Percentiles rank a stretch among this genome's conserved stretches.
These are phyloP conservation scores for Curvularia lunata DNA, from an alignment of 2,329 filamentous ascomycete species.

Conservation along the genomic window DNA sequence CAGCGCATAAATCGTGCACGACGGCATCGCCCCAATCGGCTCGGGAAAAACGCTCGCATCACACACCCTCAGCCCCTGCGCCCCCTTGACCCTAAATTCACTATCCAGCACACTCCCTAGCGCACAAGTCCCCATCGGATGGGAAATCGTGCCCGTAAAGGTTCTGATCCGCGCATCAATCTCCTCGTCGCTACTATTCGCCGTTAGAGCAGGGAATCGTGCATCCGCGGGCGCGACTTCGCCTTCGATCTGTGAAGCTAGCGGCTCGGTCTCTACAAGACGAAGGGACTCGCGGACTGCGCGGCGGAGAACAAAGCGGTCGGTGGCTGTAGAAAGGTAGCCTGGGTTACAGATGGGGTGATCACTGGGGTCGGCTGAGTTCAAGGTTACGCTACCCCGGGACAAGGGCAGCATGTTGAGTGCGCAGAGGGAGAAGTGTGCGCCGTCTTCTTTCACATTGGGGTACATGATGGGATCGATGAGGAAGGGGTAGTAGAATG, in stretches of 20 bases:
- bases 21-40: conserved; percentile 31
- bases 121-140: conserved; percentile 29
- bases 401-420: conserved; percentile 30
- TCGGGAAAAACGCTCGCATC: conserved; percentile 30
- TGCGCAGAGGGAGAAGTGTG: conserved; percentile 19
- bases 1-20: conserved; percentile 28
- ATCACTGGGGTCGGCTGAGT: conserved; percentile 21
- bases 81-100: conserved; percentile 22
- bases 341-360: conserved; percentile 29
- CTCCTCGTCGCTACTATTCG: conserved; percentile 30
- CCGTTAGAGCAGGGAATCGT: conserved; percentile 13
- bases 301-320: conserved; percentile 27
- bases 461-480: conserved; percentile 10
- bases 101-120: conserved; percentile 28
- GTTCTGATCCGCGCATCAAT: conserved; percentile 29
- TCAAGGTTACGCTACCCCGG: conserved; percentile 30
- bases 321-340: conserved; percentile 30
- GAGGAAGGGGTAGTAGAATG: conserved; percentile 23
- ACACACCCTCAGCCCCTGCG: conserved; percentile 20
- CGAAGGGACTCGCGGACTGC: conserved; percentile 22
- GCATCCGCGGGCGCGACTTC: conserved; percentile 24
- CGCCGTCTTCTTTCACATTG: conserved; percentile 13
- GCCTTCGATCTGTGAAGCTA: conserved; percentile 17
- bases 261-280: conserved; percentile 17
- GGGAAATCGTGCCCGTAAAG: conserved; percentile 14